Base-by-base conservation (phyloP, 2,329 filamentous ascomycete species). In the Aspergillus sp. region DNA sequence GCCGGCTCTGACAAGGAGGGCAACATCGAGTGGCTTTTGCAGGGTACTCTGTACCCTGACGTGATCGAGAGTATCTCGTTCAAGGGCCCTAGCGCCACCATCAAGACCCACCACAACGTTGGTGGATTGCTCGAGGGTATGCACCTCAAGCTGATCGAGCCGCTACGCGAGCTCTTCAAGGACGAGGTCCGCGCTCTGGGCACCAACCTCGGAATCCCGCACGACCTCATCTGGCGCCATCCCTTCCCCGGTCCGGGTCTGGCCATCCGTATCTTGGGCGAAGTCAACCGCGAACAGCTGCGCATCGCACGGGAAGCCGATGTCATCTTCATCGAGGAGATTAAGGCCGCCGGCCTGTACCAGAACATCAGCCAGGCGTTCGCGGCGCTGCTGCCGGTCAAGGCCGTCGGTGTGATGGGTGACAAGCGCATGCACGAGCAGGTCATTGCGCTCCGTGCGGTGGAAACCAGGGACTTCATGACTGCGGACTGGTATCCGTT, bases 21-120 rank as follows among this genome's bases (percentile, higher is more conserved):
- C 30, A 83, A 85, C 60, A 85, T 96, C 35, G 81, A 88, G 59
- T 96, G 82, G 78, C 86, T 96, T 62, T 76, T 96, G 7, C 90
- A 96, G 70, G 89, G 90, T 15, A 93, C 88, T 7, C 76, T 93
- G 20, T 91, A 89, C 68, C 85, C 84, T 1, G 85, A 86, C 64
- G 81, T 85, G 49, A 85, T 85, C 55, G 83, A 85, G 58, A 82
- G 77, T 53, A 81, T 88, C 53, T 85, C 82, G 22, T 88, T 86
- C 77, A 85, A 85, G 64, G 84, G 84, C 0, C 84, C 84, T 12
- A 82, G 77, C 33, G 78, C 78, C 22, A 87, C 84, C 10, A 88
- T 88, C 70, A 88, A 87, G 66, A 87, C 83, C 10, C 84, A 86
- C 67, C 83, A 85, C 74, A 59, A 60, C 41, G 51, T 60, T 22